A percentile compares a stretch with the other conserved stretches of the same genome.
Conservation (phyloP, 2,329 filamentous ascomycete species). For the Alternaria brassicicola region DNA sequence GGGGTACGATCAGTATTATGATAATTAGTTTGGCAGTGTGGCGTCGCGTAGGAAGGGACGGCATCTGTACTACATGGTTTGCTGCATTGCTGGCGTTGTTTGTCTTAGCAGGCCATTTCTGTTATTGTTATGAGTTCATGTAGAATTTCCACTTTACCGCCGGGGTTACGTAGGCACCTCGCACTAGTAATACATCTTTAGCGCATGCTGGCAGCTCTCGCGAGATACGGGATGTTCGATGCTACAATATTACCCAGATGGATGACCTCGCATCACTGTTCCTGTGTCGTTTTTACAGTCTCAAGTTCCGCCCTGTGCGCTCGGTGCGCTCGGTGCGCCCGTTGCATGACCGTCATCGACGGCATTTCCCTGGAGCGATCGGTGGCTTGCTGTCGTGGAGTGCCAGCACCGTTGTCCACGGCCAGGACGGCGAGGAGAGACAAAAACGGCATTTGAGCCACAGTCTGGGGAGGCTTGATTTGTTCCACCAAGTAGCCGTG, state of each 20-base stretch:
- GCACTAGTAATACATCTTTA: conserved; percentile 21
- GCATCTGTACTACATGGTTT: conserved; percentile 38
- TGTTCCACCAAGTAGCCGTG: conserved; percentile 28
- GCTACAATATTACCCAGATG: not conserved
- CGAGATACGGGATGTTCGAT: not conserved
- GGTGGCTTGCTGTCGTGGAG: conserved; percentile 32
- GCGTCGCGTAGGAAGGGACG: conserved; percentile 32
- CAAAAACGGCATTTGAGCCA: conserved; percentile 23
- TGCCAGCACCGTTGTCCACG: conserved; percentile 24
- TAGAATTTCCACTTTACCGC: conserved; percentile 6
- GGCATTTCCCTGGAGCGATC: not conserved
- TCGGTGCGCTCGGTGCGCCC: not conserved
- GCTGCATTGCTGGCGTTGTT: conserved; percentile 36
- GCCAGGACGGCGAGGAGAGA: conserved; percentile 23
- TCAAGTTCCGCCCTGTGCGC: conserved; percentile 5
- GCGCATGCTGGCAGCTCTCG: not conserved
- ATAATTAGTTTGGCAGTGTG: conserved; percentile 44
- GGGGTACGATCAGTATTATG: conserved; percentile 49
- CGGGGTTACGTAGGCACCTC: conserved; percentile 1
- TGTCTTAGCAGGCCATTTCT: conserved; percentile 11
- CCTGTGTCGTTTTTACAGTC: not conserved
- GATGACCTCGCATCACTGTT: not conserved
- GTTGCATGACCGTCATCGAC: not conserved
- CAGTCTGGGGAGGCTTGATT: conserved; percentile 28
- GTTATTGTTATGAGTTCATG: conserved; percentile 2